phyloP scores from a whole-genome alignment of 1,284 basidiomycete species.

The Ustilago cynodontis region DNA sequence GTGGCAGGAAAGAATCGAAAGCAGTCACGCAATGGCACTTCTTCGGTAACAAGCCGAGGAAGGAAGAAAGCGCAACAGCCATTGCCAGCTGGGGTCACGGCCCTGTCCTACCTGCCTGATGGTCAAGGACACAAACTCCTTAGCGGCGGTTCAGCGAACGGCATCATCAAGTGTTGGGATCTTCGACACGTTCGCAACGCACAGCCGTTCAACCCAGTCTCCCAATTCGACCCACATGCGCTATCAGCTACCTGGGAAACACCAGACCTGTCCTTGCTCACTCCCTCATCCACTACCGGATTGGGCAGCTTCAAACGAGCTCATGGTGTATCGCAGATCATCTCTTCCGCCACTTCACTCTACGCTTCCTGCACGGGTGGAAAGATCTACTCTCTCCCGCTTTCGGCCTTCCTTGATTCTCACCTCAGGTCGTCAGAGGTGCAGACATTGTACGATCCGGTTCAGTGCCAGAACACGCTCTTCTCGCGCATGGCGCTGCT shows the following conservation, averaged over 20 bases:
- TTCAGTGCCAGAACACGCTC: slow-evolving; percentile 65
- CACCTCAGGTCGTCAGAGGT: slow-evolving; percentile 12
- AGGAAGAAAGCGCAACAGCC: slow-evolving; percentile 23
- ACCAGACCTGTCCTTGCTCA: slow-evolving; percentile 40
- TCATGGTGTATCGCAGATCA: slow-evolving; percentile 65
- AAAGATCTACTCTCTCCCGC: slow-evolving; percentile 52
- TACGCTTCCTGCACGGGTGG: slow-evolving; percentile 66
- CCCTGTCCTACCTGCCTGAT: slow-evolving; percentile 54
- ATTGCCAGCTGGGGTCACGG: slow-evolving; percentile 54
- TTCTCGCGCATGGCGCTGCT: slow-evolving; percentile 64
- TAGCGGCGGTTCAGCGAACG: slow-evolving; percentile 60
- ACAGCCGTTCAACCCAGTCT: slow-evolving; percentile 1
- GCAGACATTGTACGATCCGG: slow-evolving; percentile 49
- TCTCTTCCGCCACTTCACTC: slow-evolving; percentile 39
- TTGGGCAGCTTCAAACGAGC: slow-evolving; percentile 39
- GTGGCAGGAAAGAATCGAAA: slow-evolving; percentile 7
- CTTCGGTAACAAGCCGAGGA: neutral
- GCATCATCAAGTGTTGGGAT: slow-evolving; percentile 66
- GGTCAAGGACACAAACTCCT: slow-evolving; percentile 54
- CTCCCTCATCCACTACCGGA: slow-evolving; percentile 4
- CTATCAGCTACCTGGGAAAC: slow-evolving; percentile 29
- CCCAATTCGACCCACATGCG: slow-evolving; percentile 14
- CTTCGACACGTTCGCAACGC: slow-evolving; percentile 46
- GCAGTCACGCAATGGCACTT: slow-evolving; percentile 9
- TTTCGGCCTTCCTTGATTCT: slow-evolving; percentile 32